Conservation (phyloP, 768 basidiomycete genomes). For the Leccinum incarnatum region DNA sequence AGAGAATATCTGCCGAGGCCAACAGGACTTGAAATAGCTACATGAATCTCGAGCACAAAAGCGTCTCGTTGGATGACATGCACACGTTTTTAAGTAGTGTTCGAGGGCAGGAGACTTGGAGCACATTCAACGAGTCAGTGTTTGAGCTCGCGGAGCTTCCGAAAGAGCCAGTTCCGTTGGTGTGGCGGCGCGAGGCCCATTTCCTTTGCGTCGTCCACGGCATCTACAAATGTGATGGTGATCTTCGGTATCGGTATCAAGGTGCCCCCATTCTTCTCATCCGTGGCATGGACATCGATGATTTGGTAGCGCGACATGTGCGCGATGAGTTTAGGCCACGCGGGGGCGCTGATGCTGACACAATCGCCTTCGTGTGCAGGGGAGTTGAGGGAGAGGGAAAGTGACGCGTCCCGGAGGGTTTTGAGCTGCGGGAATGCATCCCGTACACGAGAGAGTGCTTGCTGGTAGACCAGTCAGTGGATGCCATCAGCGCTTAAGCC, state of each 20-base stretch:
- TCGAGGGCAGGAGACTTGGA: background rate
- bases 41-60: background rate
- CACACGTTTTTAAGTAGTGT: background rate
- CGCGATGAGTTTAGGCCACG: constrained; percentile 44
- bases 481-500: background rate
- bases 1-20: background rate
- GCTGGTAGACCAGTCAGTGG: constrained; percentile 28
- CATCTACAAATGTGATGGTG: constrained; percentile 23
- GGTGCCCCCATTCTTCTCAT: background rate
- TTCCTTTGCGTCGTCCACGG: constrained; percentile 5
- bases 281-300: constrained; percentile 40
- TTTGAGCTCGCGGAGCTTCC: constrained; percentile 1
- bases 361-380: constrained; percentile 32
- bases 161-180: constrained; percentile 20
- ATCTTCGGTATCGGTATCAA: constrained; percentile 29
- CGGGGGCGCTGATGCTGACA: constrained; percentile 51
- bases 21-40: background rate
- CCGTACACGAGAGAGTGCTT: constrained; percentile 49
- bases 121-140: background rate
- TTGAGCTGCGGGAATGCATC: constrained; percentile 47
- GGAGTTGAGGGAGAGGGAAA: constrained; percentile 43
- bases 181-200: constrained; percentile 40
- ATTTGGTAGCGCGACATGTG: constrained; percentile 46
- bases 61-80: background rate
- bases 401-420: constrained; percentile 36